These are phyloP conservation scores for Przewalskia tangutica DNA, from an alignment of 257 asterid genomes.

Conservation along the genomic window DNA sequence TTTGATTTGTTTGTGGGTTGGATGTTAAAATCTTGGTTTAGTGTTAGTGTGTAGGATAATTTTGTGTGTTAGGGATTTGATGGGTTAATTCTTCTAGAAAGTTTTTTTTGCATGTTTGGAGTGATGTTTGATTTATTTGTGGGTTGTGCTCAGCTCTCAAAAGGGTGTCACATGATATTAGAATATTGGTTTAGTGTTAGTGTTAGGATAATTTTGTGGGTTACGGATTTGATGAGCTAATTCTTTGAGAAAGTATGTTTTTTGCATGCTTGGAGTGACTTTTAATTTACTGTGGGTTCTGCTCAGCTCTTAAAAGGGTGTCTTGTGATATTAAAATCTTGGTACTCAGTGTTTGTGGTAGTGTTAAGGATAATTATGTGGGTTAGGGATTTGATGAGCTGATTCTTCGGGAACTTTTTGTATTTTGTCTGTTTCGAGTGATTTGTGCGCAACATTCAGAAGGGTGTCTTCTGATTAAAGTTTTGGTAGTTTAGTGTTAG, in stretches of 20 bases:
- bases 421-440: neutral
- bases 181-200: neutral
- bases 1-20: too few species aligned
- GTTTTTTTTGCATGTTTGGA: neutral
- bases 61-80: too few species aligned
- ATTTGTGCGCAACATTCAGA: neutral
- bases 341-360: neutral
- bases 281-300: neutral
- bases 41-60: too few species aligned
- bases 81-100: too few species aligned
- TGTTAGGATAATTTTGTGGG: slow-evolving; percentile 2
- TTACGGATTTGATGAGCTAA: neutral
- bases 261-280: neutral
- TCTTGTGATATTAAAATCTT: neutral
- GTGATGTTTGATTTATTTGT: neutral
- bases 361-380: neutral
- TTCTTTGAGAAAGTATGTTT: neutral
- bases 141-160: neutral
- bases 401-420: too few species aligned
- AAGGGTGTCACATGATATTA: neutral
- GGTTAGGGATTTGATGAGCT: neutral
- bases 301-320: neutral
- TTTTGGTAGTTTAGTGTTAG: neutral
- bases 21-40: too few species aligned
- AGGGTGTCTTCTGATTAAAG: neutral